These are phyloP conservation scores for Mesembryanthemum crystallinum DNA, from an alignment of 148 eudicot genomes.

Conservation along the genomic window DNA sequence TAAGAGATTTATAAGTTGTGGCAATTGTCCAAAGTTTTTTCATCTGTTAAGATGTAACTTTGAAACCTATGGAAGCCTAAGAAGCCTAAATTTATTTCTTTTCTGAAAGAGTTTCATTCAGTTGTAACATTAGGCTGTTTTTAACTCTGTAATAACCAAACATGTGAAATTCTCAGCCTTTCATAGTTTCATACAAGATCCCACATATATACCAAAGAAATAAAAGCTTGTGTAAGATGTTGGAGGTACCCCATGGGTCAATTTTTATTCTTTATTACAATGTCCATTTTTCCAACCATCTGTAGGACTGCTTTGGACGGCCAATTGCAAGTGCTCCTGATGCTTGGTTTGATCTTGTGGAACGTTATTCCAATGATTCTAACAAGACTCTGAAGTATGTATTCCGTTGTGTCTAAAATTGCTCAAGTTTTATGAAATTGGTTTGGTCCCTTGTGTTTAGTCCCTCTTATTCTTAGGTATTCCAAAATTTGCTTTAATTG, in stretches of 20 bases:
- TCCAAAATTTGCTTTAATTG: background rate
- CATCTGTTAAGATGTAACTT: no score
- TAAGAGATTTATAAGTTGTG: no score
- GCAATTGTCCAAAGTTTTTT: no score
- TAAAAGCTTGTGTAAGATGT: background rate
- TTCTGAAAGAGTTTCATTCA: no score
- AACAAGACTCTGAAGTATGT: conserved; percentile 92
- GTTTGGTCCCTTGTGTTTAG: background rate
- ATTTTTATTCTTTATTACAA: background rate
- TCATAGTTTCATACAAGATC: background rate
- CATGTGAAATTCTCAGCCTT: background rate
- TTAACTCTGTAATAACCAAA: background rate
- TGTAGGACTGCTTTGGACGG: conserved; percentile 89
- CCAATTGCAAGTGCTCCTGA: conserved; percentile 97
- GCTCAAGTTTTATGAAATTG: background rate
- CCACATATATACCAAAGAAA: background rate
- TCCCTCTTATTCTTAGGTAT: background rate
- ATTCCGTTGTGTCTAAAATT: background rate
- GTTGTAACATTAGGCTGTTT: background rate
- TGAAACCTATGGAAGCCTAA: no score
- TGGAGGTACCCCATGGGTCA: background rate
- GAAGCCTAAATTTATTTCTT: no score
- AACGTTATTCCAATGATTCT: conserved; percentile 83
- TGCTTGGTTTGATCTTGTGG: conserved; percentile 98
- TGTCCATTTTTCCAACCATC: background rate